Percentiles rank a stretch among this genome's conserved stretches.
Conservation (phyloP, 2,329 filamentous ascomycete species). For the Ploettnerulaceae sp. region DNA sequence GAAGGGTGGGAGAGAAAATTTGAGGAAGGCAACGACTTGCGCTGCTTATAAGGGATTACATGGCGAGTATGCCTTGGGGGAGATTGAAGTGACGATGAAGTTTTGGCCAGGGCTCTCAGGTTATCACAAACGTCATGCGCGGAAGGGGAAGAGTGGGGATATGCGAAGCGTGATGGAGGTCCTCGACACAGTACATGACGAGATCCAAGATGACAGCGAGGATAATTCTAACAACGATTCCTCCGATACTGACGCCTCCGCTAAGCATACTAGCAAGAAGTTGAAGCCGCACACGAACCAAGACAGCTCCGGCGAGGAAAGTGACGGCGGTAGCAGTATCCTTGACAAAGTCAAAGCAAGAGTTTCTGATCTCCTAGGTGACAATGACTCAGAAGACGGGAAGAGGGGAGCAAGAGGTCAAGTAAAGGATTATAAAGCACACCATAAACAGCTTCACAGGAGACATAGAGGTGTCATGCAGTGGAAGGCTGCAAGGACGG, state of each 20-base stretch:
- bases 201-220: slow-evolving; percentile 35
- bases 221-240: slow-evolving; percentile 5
- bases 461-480: slow-evolving; percentile 70
- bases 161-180: slow-evolving; percentile 59
- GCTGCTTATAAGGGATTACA: slow-evolving; percentile 33
- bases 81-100: slow-evolving; percentile 51
- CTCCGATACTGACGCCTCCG: background rate
- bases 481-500: slow-evolving; percentile 51
- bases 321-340: slow-evolving; percentile 10
- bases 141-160: slow-evolving; percentile 46
- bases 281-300: slow-evolving; percentile 23
- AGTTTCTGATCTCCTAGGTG: slow-evolving; percentile 31
- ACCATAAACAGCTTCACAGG: slow-evolving; percentile 56
- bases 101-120: slow-evolving; percentile 51
- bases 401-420: slow-evolving; percentile 46
- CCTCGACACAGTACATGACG: slow-evolving; percentile 55
- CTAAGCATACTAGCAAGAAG: slow-evolving; percentile 9
- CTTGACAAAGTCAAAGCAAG: slow-evolving; percentile 19
- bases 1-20: slow-evolving; percentile 50
- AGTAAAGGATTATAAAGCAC: slow-evolving; percentile 55
- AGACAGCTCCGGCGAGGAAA: slow-evolving; percentile 7
- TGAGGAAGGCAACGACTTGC: slow-evolving; percentile 49
- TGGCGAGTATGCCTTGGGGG: slow-evolving; percentile 50
- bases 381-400: slow-evolving; percentile 39
- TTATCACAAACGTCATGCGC: slow-evolving; percentile 49